Percentiles rank a stretch among this genome's conserved stretches.
These are phyloP conservation scores for Chlorencoelia australis DNA, from an alignment of 2,329 filamentous ascomycete genomes.

Conservation along the genomic window DNA sequence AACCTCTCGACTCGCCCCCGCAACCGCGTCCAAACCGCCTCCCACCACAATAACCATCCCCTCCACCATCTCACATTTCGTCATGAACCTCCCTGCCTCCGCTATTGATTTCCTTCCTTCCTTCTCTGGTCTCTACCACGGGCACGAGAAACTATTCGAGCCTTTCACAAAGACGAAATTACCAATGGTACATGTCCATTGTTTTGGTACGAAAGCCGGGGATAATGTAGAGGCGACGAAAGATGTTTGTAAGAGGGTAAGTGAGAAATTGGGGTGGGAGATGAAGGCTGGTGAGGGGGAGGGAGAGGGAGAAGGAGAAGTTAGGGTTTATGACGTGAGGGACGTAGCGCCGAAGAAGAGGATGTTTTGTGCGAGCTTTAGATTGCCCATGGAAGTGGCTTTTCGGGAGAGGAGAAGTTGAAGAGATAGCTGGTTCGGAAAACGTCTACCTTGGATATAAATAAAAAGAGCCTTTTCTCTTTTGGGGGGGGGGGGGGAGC, in stretches of 20 bases:
- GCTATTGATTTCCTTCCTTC: slow-evolving; percentile 70
- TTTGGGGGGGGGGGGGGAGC: too few relatives aligned
- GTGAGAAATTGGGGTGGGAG: slow-evolving; percentile 34
- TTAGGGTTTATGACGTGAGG: slow-evolving; percentile 60
- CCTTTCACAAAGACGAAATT: slow-evolving; percentile 50
- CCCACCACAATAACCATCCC: slow-evolving; percentile 48
- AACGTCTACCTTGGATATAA: too few relatives aligned
- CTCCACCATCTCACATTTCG: slow-evolving; percentile 76
- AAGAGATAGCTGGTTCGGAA: background rate
- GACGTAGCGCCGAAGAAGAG: slow-evolving; percentile 88
- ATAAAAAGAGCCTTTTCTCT: too few relatives aligned
- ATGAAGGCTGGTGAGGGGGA: slow-evolving; percentile 33
- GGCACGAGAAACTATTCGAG: slow-evolving; percentile 53
- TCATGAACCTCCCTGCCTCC: slow-evolving; percentile 93
- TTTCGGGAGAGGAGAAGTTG: slow-evolving; percentile 38
- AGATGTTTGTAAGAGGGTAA: slow-evolving; percentile 58
- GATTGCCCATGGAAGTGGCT: slow-evolving; percentile 71
- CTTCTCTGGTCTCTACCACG: slow-evolving; percentile 75
- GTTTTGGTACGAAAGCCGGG: slow-evolving; percentile 76
- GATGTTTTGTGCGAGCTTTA: slow-evolving; percentile 94
- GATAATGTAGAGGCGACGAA: slow-evolving; percentile 54
- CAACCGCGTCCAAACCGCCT: slow-evolving; percentile 24
- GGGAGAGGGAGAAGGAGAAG: slow-evolving; percentile 32
- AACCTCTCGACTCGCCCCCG: slow-evolving; percentile 18
- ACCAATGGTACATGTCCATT: slow-evolving; percentile 87